Percentiles rank a stretch among this genome's conserved stretches.
These are phyloP conservation scores for Rhododendron simsii DNA, from an alignment of 148 eudicot species.

Conservation along the genomic window DNA sequence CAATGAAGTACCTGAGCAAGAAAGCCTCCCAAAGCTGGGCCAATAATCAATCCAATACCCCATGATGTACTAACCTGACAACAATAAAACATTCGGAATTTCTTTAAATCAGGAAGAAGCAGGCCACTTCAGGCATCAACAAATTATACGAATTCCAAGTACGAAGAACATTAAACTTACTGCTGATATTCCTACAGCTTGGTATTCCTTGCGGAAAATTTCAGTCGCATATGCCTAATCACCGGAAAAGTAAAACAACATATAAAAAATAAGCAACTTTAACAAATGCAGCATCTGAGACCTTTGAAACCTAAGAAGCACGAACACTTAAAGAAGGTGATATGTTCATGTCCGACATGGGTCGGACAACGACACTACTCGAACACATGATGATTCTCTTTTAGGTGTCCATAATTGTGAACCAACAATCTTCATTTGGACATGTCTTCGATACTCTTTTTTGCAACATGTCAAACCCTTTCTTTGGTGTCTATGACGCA, in stretches of 20 bases:
- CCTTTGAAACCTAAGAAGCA: background rate
- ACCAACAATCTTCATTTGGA: background rate
- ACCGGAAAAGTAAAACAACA: background rate
- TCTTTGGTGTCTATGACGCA: background rate
- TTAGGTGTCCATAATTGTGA: background rate
- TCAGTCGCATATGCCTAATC: conserved; percentile 81
- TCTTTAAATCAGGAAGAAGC: background rate
- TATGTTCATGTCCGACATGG: background rate
- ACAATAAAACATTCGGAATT: conserved; percentile 5
- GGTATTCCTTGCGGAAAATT: conserved; percentile 68
- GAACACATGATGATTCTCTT: background rate
- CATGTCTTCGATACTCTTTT: background rate
- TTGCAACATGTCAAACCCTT: background rate
- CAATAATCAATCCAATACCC: conserved; percentile 87
- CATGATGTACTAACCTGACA: conserved; percentile 72
- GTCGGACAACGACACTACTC: background rate
- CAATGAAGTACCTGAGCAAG: conserved; percentile 70
- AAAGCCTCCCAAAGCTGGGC: conserved; percentile 88
- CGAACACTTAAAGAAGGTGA: background rate
- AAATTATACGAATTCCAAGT: conserved; percentile 1
- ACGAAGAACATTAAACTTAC: conserved; percentile 38
- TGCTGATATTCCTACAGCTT: conserved; percentile 67
- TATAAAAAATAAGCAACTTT: background rate
- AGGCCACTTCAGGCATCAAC: background rate
- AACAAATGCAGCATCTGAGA: background rate